phyloP scores from a whole-genome alignment of 768 basidiomycete species.

The Phaeotremella fagi region DNA sequence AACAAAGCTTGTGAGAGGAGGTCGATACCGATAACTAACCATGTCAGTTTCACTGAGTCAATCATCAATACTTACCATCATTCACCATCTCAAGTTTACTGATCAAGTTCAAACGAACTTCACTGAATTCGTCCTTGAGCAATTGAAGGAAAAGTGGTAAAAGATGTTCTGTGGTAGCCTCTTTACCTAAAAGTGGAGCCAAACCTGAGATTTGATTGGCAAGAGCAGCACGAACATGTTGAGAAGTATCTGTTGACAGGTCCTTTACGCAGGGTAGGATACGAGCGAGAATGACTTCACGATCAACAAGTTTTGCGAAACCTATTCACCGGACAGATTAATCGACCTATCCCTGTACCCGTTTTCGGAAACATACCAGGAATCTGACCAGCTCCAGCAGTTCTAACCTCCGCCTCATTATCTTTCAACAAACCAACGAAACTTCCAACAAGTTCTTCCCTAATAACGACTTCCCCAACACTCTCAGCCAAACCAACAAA shows the following conservation, averaged over 20 bases:
- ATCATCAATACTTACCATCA: constrained; percentile 67
- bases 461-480: constrained; percentile 80
- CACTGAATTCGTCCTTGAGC: constrained; percentile 97
- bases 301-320: constrained; percentile 87
- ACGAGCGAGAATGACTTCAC: constrained; percentile 85
- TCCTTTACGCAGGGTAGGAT: constrained; percentile 94
- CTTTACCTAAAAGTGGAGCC: constrained; percentile 86
- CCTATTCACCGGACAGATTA: constrained; percentile 49
- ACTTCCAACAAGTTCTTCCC: constrained; percentile 88
- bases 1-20: constrained; percentile 87
- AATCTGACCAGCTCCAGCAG: constrained; percentile 91
- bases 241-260: constrained; percentile 84
- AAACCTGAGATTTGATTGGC: constrained; percentile 94
- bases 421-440: constrained; percentile 93
- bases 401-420: constrained; percentile 96
- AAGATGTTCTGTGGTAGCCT: constrained; percentile 92
- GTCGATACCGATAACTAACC: constrained; percentile 91
- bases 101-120: constrained; percentile 95
- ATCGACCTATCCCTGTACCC: not conserved
- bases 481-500: constrained; percentile 89
- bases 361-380: constrained; percentile 63
- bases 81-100: constrained; percentile 97
- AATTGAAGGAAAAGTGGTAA: constrained; percentile 92
- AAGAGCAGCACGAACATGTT: constrained; percentile 94
- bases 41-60: too few species aligned